These are phyloP conservation scores for Petasospora rhodanensis DNA, from an alignment of 1,139 yeast species.

Conservation along the genomic window DNA sequence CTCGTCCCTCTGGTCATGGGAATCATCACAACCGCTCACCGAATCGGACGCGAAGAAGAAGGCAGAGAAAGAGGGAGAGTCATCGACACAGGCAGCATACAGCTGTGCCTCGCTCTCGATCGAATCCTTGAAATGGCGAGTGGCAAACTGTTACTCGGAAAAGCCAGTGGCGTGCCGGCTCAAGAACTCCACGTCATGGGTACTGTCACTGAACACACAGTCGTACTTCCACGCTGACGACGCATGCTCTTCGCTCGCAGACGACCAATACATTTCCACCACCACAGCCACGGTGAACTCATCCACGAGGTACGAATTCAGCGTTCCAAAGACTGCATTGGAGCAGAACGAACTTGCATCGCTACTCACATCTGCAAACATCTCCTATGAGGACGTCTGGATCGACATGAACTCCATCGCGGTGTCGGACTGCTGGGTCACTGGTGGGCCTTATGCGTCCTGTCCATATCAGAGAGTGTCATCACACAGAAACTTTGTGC, in stretches of 20 bases:
- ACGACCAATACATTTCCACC: slow-evolving; percentile 2
- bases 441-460: slow-evolving; percentile 72
- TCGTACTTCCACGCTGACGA: slow-evolving; percentile 42
- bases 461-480: slow-evolving; percentile 72
- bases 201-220: slow-evolving; percentile 30
- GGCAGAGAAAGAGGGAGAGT: slow-evolving; percentile 15
- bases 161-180: slow-evolving; percentile 56
- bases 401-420: slow-evolving; percentile 79
- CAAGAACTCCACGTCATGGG: slow-evolving; percentile 40
- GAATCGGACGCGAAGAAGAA: slow-evolving; percentile 17
- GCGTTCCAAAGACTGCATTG: slow-evolving; percentile 53
- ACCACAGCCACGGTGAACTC: background rate
- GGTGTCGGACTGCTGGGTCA: slow-evolving; percentile 74
- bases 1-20: slow-evolving; percentile 69
- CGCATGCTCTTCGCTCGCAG: slow-evolving; percentile 39
- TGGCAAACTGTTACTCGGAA: slow-evolving; percentile 58
- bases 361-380: slow-evolving; percentile 20
- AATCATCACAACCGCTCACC: slow-evolving; percentile 45
- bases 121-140: slow-evolving; percentile 45
- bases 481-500: slow-evolving; percentile 52
- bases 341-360: slow-evolving; percentile 35
- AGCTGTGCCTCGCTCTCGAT: slow-evolving; percentile 55
- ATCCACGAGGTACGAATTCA: slow-evolving; percentile 34
- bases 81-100: slow-evolving; percentile 36
- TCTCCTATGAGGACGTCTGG: slow-evolving; percentile 45